phyloP scores from a whole-genome alignment of 345 rosid species.

The Crucihimalaya himalaica region DNA sequence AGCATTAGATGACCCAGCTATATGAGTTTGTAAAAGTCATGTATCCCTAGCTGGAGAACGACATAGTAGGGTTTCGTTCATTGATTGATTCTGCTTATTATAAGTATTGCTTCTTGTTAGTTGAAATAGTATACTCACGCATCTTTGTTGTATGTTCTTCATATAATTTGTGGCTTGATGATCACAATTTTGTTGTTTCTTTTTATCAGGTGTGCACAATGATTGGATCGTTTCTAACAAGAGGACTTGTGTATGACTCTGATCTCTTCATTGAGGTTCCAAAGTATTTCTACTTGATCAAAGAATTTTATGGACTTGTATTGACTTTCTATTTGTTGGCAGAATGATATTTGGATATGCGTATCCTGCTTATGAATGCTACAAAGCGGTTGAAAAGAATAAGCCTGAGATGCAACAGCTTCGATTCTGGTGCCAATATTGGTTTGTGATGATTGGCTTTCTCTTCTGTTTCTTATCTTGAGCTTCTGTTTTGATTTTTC shows the following conservation, averaged over 20 bases:
- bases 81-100: constrained; percentile 20
- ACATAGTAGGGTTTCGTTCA: not conserved
- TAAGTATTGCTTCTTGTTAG: not conserved
- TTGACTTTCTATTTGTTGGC: constrained; percentile 29
- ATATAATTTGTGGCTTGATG: constrained; percentile 15
- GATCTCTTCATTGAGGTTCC: constrained; percentile 21
- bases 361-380: constrained; percentile 84
- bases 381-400: constrained; percentile 61
- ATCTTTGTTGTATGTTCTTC: not conserved
- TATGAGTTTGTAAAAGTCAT: not conserved
- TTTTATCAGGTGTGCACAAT: constrained; percentile 39
- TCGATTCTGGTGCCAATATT: constrained; percentile 83
- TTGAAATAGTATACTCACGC: not conserved
- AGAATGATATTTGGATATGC: constrained; percentile 76
- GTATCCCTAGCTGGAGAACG: not conserved
- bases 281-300: not conserved
- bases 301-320: not conserved
- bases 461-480: not conserved
- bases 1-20: constrained; percentile 1
- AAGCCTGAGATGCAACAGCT: constrained; percentile 56
- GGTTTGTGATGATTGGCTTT: constrained; percentile 43
- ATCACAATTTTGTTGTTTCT: not conserved
- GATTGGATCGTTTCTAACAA: constrained; percentile 63
- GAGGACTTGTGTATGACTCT: constrained; percentile 63
- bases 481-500: constrained; percentile 5